Base-by-base conservation (phyloP, 805 yeast genomes). In the Torulaspora microellipsoides region DNA sequence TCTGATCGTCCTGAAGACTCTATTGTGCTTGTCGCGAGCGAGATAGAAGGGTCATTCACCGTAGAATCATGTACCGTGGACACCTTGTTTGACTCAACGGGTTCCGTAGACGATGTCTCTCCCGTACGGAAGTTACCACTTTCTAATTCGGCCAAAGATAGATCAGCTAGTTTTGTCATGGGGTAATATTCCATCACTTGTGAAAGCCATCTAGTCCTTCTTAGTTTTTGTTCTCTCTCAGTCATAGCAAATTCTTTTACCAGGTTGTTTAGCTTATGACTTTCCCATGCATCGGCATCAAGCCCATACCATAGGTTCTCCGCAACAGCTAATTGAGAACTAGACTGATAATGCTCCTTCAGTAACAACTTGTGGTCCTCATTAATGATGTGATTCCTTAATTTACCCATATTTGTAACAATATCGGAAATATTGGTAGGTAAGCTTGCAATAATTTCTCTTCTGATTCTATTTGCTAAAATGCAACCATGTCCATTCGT, bases 181-280 rank as follows among this genome's bases (percentile, higher is more conserved):
- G 98, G 98, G 56, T 78, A 90, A 62, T 91, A 90, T 56, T 90
- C 97, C 40, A 91, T 91, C 40, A 89, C 77, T 58, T 90, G 97
- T 2, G 89, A 77, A 42, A 90, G 67, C 95, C 96, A 91, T 56
- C 95, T 73, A 23, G 87, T 72, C 54, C 93, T 71, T 55, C 80
- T 80, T 29, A 71, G 58, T 48, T 74, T 78, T 49, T 70, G 69
- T 42, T 77, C 74, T 42, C 74, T 72, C 44, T 69, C 73, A 8
- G 76, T 67, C 75, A 73, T 74, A 44, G 72, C 70, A 52, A 78
- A 77, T 52, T 83, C 89, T 15, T 73, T 67, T 5, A 83, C 79
- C 34, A 86, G 71, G 25, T 71, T 58, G 62, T 87, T 87, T 46
- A 87, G 70, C 38, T 70, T 70, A 30, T 73, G 67, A 4, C 77